These are phyloP conservation scores for Nakaseomyces glabratus DNA, from an alignment of 1,139 yeast genomes.

Conservation along the genomic window DNA sequence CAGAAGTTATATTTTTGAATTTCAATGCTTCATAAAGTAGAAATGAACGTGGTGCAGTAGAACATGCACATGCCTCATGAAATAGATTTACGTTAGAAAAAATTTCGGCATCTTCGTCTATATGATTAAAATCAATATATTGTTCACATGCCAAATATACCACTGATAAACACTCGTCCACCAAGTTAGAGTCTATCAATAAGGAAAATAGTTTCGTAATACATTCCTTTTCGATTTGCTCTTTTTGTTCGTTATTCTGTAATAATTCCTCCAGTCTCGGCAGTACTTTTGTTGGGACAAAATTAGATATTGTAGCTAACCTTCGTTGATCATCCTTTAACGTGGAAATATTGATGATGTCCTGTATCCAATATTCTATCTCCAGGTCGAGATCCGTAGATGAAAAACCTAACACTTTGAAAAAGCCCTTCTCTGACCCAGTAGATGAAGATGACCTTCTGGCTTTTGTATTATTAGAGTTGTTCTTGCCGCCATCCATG, in stretches of 20 bases:
- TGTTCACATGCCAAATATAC: constrained; percentile 21
- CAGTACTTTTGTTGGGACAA: constrained; percentile 21
- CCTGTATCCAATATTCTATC: constrained; percentile 30
- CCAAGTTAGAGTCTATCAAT: constrained; percentile 27
- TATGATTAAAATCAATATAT: constrained; percentile 24
- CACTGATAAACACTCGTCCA: constrained; percentile 24
- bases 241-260: constrained; percentile 14
- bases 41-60: constrained; percentile 30
- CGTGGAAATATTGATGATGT: constrained; percentile 27
- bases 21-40: constrained; percentile 25
- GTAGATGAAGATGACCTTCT: constrained; percentile 2
- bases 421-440: constrained; percentile 3
- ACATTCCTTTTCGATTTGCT: constrained; percentile 18
- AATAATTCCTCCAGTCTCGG: constrained; percentile 15
- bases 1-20: constrained; percentile 10
- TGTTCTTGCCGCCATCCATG: constrained; percentile 2
- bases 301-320: constrained; percentile 16
- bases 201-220: constrained; percentile 26
- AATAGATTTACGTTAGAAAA: constrained; percentile 33
- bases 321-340: constrained; percentile 27
- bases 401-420: constrained; percentile 1
- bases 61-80: constrained; percentile 35
- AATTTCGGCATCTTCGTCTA: constrained; percentile 28
- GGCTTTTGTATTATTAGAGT: neutral
- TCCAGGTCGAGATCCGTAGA: constrained; percentile 22